A percentile compares a stretch with the other conserved stretches of the same genome.
Conservation (phyloP, 164 flowering plant species). For the Brasenia schreberi region DNA sequence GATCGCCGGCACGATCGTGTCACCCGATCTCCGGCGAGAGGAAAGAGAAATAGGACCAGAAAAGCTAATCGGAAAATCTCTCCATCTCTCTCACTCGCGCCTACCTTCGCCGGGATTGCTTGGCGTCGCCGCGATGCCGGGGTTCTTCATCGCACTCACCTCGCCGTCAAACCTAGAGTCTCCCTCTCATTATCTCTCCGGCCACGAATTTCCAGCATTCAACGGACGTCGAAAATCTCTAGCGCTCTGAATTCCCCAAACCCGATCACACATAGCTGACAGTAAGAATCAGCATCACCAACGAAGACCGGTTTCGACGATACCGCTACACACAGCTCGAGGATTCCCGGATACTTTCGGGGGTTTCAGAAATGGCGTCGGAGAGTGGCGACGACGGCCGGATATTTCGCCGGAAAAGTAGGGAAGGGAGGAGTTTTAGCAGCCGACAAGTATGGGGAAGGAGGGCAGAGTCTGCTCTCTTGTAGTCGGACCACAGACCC, state of each 20-base stretch:
- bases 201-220: background rate
- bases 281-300: no score
- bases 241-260: background rate
- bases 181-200: background rate
- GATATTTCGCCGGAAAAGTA: background rate
- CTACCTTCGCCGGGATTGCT: constrained; percentile 36
- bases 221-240: background rate
- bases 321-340: background rate
- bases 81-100: background rate
- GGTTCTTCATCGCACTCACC: constrained; percentile 29
- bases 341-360: background rate
- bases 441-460: background rate
- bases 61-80: background rate
- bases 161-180: background rate
- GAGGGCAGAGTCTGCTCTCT: background rate
- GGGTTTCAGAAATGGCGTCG: background rate
- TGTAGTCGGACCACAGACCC: constrained; percentile 1
- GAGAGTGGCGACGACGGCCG: background rate
- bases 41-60: constrained; percentile 2
- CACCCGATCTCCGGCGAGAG: background rate
- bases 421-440: background rate
- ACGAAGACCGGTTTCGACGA: no score
- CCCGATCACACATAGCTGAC: background rate
- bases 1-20: background rate
- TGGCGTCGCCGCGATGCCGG: constrained; percentile 20